Percentiles rank a stretch among this genome's conserved stretches.
phyloP scores from a whole-genome alignment of 2,329 filamentous ascomycete genomes.

The Fusarium sp. region DNA sequence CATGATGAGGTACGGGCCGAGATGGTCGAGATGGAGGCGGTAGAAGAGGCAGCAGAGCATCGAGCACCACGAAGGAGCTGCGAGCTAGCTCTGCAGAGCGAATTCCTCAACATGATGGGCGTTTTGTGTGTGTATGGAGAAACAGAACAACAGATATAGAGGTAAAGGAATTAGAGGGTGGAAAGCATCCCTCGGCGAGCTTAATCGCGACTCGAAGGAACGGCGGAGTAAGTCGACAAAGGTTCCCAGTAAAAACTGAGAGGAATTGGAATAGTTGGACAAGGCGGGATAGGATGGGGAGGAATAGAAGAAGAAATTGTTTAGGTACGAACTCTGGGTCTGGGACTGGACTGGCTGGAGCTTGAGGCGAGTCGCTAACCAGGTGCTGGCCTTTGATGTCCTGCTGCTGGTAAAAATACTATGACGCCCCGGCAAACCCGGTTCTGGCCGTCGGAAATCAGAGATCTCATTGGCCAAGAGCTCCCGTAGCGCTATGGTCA shows the following conservation, averaged over 20 bases:
- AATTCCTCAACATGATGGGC: constrained; percentile 78
- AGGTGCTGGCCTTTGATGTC: constrained; percentile 47
- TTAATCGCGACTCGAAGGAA: constrained; percentile 57
- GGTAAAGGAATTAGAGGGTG: constrained; percentile 41
- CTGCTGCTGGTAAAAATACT: constrained; percentile 45
- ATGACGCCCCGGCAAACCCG: constrained; percentile 51
- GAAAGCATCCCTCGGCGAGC: constrained; percentile 52
- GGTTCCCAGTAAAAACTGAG: constrained; percentile 39
- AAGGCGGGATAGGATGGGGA: constrained; percentile 23
- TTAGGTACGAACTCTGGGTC: constrained; percentile 14
- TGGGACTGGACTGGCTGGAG: constrained; percentile 31
- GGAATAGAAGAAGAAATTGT: constrained; percentile 47
- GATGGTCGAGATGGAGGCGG: constrained; percentile 60
- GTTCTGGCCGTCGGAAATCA: constrained; percentile 45
- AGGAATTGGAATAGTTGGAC: constrained; percentile 35
- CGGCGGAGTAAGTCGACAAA: constrained; percentile 63
- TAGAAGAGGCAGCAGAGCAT: constrained; percentile 58
- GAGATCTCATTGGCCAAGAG: constrained; percentile 39
- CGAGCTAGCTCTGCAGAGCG: constrained; percentile 74
- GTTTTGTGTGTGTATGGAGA: constrained; percentile 38
- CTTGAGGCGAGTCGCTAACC: constrained; percentile 26
- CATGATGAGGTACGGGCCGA: constrained; percentile 59
- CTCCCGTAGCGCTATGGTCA: constrained; percentile 36
- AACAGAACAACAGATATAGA: constrained; percentile 35
- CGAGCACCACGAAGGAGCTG: constrained; percentile 70